Evolutionary conservation across 208 protist species (phyloP), one percentile per base, ranked within the genome.

Genomic region (Acanthamoeba sp.): DNA sequence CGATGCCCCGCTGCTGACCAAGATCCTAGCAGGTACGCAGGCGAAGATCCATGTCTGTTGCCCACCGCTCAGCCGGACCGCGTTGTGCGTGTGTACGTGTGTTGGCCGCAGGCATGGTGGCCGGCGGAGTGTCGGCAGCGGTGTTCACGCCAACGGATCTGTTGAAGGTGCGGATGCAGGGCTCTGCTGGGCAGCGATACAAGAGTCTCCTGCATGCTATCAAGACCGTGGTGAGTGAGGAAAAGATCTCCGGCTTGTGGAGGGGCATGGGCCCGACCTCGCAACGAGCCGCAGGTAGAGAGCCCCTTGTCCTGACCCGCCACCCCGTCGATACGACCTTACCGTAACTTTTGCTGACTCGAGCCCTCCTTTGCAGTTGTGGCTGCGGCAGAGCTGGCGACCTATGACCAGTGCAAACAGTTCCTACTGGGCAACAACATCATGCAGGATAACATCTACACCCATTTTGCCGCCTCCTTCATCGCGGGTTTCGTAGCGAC

Each of bases 121-220:
- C 93, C 22, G 95, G 95, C 40, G 78, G 50, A 14, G n/a, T 96
- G 20, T 94, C 91, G 2, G 95, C 95, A 0, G 93, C 38, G 22
- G 94, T 96, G 40, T 93, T 95, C 59, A 95, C 88, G 16, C 95
- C 95, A 29, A 91, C 95, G 1, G 95, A 96, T 80, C 62, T 96
- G 27, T 85, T 96, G 9, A 96, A 96, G 92, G 94, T 96, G 16
- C 73, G 95, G 32, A 95, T 96, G 93, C 95, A 96, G 40, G 95
- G 85, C 69, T 48, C 89, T 38, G 18, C 64, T 1, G 85, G 36
- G 3, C 85, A 52, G 55, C 85, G 59, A 55, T 96, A 96, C 34
- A 76, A 2, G 9, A 62, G 69, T 1, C 80, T 95, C 24, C 27
- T 57, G 22, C 42, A 85, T 27, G 95, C 95, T 20, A 95, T 96